These are phyloP conservation scores for Hericium coralloides DNA, from an alignment of 768 basidiomycete genomes.

Conservation along the genomic window DNA sequence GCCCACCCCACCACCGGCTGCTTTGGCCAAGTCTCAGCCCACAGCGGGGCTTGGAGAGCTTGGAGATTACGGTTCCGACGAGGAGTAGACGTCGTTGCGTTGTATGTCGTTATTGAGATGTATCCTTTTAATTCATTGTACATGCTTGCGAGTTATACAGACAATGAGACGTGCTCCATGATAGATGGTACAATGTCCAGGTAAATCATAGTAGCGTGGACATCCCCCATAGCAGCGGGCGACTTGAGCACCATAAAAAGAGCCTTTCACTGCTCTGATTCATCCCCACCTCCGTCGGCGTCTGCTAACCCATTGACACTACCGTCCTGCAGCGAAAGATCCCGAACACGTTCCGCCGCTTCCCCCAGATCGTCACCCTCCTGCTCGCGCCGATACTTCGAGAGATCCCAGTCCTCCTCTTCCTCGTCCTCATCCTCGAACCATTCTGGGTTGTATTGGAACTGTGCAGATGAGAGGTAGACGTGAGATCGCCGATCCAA, in stretches of 20 bases:
- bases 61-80: constrained; percentile 74
- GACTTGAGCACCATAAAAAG: not conserved
- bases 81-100: constrained; percentile 29
- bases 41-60: constrained; percentile 45
- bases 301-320: constrained; percentile 4
- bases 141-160: not conserved
- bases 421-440: constrained; percentile 63
- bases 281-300: not conserved
- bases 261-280: not conserved
- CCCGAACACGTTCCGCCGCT: constrained; percentile 44
- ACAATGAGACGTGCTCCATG: not conserved
- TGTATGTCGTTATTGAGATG: not conserved
- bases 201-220: not conserved
- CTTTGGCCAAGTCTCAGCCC: constrained; percentile 22
- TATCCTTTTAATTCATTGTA: not conserved
- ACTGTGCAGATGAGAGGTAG: constrained; percentile 33
- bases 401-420: constrained; percentile 41
- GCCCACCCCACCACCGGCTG: constrained; percentile 13
- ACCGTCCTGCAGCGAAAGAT: constrained; percentile 29
- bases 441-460: constrained; percentile 95
- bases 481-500: not conserved
- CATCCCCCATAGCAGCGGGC: not conserved
- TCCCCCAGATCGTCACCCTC: constrained; percentile 49
- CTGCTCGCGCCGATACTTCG: constrained; percentile 51
- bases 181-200: not conserved